Evolutionary conservation across 2,329 filamentous ascomycete genomes (phyloP).

Genomic region (Paecilomyces formosus): DNA sequence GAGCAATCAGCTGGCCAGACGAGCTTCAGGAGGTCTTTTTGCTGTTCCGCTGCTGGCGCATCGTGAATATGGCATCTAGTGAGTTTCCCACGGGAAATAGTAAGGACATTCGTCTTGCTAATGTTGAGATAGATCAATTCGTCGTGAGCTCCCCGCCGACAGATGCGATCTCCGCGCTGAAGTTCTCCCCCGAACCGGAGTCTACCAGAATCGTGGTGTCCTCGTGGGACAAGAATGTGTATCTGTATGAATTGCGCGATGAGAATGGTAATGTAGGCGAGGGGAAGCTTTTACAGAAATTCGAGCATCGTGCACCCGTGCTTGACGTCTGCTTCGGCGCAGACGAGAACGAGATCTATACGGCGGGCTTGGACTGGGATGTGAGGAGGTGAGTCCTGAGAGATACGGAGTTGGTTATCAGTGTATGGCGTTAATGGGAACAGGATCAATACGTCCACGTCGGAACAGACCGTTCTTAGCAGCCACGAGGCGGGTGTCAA

Average conservation of each 20-base stretch:
- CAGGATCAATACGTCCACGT: conserved; percentile 64
- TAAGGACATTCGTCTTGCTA: neutral
- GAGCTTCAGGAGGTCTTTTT: neutral
- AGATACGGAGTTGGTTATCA: neutral
- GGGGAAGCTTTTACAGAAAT: conserved; percentile 62
- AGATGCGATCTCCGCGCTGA: conserved; percentile 80
- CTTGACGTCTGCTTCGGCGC: conserved; percentile 87
- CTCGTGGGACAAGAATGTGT: conserved; percentile 89
- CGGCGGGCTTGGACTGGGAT: conserved; percentile 76
- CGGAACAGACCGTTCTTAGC: conserved; percentile 66
- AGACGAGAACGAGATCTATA: conserved; percentile 76
- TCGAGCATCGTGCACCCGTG: conserved; percentile 76
- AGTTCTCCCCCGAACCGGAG: conserved; percentile 70
- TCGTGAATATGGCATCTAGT: conserved; percentile 36
- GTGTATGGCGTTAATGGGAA: neutral
- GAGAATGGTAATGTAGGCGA: conserved; percentile 48
- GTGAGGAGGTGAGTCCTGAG: conserved; percentile 58
- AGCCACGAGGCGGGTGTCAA: conserved; percentile 74
- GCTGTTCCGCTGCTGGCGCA: neutral
- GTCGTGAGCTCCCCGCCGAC: conserved; percentile 73
- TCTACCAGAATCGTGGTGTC: conserved; percentile 78
- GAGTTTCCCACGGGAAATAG: conserved; percentile 8
- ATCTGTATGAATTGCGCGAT: conserved; percentile 69
- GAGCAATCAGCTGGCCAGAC: conserved; percentile 6
- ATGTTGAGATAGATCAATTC: conserved; percentile 54